Base-by-base conservation (phyloP, 2,329 filamentous ascomycete genomes). In the Coleophoma cylindrospora region DNA sequence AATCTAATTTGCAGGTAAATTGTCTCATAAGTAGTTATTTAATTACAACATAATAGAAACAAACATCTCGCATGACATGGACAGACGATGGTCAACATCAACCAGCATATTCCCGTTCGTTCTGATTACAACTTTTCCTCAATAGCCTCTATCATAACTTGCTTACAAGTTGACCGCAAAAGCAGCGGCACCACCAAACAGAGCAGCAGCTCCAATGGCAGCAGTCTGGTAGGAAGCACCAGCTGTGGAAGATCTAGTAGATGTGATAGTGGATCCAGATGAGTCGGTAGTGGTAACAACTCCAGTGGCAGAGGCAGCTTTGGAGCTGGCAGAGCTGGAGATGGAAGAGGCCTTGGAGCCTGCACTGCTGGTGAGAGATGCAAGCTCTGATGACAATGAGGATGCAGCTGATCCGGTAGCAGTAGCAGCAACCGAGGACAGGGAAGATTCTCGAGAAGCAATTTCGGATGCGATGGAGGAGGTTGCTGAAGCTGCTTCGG, bases 171-270 rank as follows among this genome's bases (percentile, higher is more conserved):
- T 58, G 34, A 55, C 59, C 47, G 52, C 56, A 22, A 61, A 52
- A n/a, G 61, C 36, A 34, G 57, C 59, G 14, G 54, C 61, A 52
- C 54, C 60, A 49, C 61, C 61, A 17, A 64, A 61, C 1, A 64
- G 50, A 48, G 60, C 61, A 34, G 59, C 60, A 11, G 57, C 48
- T 41, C 55, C 61, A 27, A 64, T 54, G 41, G 60, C 61, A 50
- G 53, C 61, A 51, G 59, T 61, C 40, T 56, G 59, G 13, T 53
- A 50, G 5, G 59, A 52, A 10, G 57, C 59, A 40, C 57, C 59
- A 44, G 27, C 57, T 14, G 51, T 50, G 4, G 36, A 41, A 11
- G 41, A 33, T 19, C 34, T 38, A 17, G 52, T 49, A n/a, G 45
- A 43, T 9, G 45, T 46, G 40, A 45, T 36, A 6, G 40, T 43